Evolutionary conservation across 129 eudicot genomes (phyloP), one percentile per base, ranked within the genome.

Genomic region (Artemisia argyi): DNA sequence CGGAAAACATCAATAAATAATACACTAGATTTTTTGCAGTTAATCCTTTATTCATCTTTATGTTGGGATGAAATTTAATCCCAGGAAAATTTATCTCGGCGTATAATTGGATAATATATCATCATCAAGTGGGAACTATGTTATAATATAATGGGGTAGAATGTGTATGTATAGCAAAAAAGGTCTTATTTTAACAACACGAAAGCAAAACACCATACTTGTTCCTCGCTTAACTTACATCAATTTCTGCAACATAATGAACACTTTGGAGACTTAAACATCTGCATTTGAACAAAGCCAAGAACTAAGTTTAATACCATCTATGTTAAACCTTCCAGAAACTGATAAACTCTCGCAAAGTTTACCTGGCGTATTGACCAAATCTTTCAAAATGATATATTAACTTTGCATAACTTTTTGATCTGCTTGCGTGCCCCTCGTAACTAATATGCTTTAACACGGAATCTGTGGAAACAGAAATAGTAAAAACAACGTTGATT

Each of bases 361-460:
- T 49, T 35, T 83, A 93, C 98, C 96, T 85, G 71, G 81, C 85
- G 80, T 87, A 87, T 20, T 51, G 22, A 58, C 96, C 95, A 82
- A 89, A 93, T 46, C 78, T 78, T 67, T 89, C 85, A 79, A 90
- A 93, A 55, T 89, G 98, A 76, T 76, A 75, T n/a, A 83, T 72
- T 72, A 93, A 81, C 50, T 87, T 93, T 54, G 79, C 68, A 76
- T 69, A 87, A 67, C 83, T 79, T 75, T 50, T 61, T 73, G 76
- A 70, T 47, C 72, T 73, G 69, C 69, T 73, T 42, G 63, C 6
- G 54, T 74, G 72, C 14, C 72, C 71, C 68, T 71, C 78, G 13
- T 61, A 74, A 77, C 83, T 88, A 65, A 87, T 85, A 60, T 49
- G 22, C 16, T 82, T 60, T 20, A 87, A 48, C 79, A 83, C 64